Evolutionary conservation across 768 basidiomycete species (phyloP), one percentile per base, ranked within the genome.

Genomic region (Leccinum disarticulatum): DNA sequence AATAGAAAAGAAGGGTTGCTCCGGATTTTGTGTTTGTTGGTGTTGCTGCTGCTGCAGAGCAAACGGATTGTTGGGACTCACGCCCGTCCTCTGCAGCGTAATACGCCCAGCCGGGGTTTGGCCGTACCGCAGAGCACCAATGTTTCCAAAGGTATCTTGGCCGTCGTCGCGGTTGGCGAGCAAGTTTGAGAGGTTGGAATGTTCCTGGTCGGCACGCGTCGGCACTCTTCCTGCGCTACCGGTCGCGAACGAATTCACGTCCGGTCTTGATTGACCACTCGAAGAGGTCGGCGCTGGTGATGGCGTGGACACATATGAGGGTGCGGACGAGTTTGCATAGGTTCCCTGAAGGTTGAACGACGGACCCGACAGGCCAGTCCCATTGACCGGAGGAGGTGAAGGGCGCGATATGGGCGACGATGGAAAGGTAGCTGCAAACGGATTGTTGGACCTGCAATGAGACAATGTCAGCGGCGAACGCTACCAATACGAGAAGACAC

Each of bases 111-210:
- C 85, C 36, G 81, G 78, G 0, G 84, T 83, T 53, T 83, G 78
- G 2, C 86, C 86, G 60, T 85, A 90, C 80, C 95, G 83, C 62
- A 96, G 71, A 54, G 79, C 61, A 19, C 96, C 96, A 33, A 85
- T 66, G 72, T 98, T 99, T 54, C 96, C 96, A 70, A 98, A 98
- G 55, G 96, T 96, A 75, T 99, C 97, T 70, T 90, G 79, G 1
- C 97, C 96, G 66, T 92, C 94, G 58, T 97, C 95, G 54, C 88
- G 81, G 68, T 91, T 92, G 6, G 92, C 95, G 62, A 98, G 87
- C 66, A 98, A 74, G 55, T 74, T 78, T 3, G 95, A 95, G 55
- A 99, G 83, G 38, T 87, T 83, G 14, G 84, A 71, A 68, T 93
- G 82, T 58, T 86, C 83, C 61, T 90, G 85, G 71, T 96, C 92